These are phyloP conservation scores for Nakazawaea molendinolei DNA, from an alignment of 805 yeast species.

Conservation along the genomic window DNA sequence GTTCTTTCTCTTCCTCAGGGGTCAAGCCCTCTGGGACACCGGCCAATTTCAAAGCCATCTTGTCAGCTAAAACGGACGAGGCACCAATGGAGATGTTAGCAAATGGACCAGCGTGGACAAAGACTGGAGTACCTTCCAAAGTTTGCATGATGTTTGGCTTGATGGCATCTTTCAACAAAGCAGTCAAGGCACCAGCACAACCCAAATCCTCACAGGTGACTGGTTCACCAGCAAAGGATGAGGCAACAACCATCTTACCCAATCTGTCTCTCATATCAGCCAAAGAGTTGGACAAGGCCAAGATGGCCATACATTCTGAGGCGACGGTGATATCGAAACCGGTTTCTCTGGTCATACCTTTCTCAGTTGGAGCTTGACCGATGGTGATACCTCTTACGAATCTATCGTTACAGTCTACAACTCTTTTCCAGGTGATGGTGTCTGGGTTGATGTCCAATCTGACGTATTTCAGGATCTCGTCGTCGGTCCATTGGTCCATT, in stretches of 20 bases:
- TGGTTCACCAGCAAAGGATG: conserved; percentile 68
- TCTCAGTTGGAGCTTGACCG: conserved; percentile 91
- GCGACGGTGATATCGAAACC: conserved; percentile 98
- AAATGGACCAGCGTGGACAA: conserved; percentile 97
- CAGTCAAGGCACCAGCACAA: conserved; percentile 92
- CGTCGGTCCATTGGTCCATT: conserved; percentile 74
- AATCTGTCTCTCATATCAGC: conserved; percentile 82
- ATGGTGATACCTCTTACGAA: conserved; percentile 82
- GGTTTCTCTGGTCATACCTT: conserved; percentile 75
- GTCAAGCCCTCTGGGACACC: conserved; percentile 47
- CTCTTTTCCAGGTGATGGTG: conserved; percentile 87
- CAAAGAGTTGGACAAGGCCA: conserved; percentile 75
- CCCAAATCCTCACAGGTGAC: conserved; percentile 93
- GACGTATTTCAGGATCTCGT: conserved; percentile 69
- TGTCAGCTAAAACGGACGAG: conserved; percentile 88
- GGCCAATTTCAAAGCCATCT: conserved; percentile 84
- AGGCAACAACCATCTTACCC: conserved; percentile 85
- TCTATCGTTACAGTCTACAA: conserved; percentile 91
- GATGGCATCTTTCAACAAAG: conserved; percentile 90
- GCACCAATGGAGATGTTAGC: conserved; percentile 98
- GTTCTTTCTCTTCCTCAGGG: conserved; percentile 23
- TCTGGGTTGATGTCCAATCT: conserved; percentile 85
- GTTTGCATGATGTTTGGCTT: conserved; percentile 98
- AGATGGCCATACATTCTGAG: conserved; percentile 91
- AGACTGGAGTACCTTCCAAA: conserved; percentile 94